phyloP scores from a whole-genome alignment of 225 moss, liverwort and hornwort species.

The Climacium dendroides region DNA sequence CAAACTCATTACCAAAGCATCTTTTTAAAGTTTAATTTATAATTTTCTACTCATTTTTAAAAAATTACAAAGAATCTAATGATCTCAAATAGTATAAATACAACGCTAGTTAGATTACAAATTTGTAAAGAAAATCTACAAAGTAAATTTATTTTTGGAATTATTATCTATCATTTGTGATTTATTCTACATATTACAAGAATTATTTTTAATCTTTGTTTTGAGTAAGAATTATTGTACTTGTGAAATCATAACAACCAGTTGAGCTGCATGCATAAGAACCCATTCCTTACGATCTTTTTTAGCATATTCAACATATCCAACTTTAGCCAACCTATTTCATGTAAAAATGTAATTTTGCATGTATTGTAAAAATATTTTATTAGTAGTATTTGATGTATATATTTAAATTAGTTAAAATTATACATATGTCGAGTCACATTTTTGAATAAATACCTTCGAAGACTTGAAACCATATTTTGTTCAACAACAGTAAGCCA shows the following conservation, averaged over 20 bases:
- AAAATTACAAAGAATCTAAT: not conserved
- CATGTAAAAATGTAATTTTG: not conserved
- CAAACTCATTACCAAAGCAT: not conserved
- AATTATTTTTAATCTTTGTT: not conserved
- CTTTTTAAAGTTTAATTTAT: not conserved
- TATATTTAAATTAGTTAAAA: not conserved
- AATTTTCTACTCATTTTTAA: not conserved
- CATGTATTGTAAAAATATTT: accelerated
- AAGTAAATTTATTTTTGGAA: not conserved
- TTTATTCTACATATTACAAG: not conserved
- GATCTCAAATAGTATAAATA: not conserved
- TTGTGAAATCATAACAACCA: slow-evolving; percentile 81
- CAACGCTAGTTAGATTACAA: not conserved
- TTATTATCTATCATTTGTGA: not conserved
- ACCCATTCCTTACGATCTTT: slow-evolving; percentile 45
- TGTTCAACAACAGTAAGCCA: slow-evolving; percentile 90
- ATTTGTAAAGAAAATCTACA: not conserved
- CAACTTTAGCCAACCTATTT: slow-evolving; percentile 61
- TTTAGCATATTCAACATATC: slow-evolving; percentile 54
- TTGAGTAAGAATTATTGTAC: not conserved
- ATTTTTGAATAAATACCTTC: slow-evolving; percentile 6
- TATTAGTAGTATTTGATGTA: accelerated
- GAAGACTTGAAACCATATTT: slow-evolving; percentile 77
- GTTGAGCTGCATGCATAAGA: slow-evolving; percentile 69
- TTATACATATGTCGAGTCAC: accelerated